phyloP scores from a whole-genome alignment of 768 basidiomycete species.

The Trametes punicea region DNA sequence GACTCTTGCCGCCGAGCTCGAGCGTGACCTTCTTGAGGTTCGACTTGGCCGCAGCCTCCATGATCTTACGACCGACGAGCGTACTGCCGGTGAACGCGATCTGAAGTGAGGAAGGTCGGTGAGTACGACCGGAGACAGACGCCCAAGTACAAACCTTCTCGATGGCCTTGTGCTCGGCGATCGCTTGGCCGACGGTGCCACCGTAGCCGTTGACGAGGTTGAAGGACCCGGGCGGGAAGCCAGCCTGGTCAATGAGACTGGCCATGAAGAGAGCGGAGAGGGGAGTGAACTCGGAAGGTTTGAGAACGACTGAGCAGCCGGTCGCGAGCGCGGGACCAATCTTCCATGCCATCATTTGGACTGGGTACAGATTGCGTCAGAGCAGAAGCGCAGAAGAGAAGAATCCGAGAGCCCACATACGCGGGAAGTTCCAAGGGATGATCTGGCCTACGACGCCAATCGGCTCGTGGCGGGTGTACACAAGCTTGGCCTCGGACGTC shows the following conservation, averaged over 20 bases:
- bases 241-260: conserved; percentile 51
- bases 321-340: conserved; percentile 61
- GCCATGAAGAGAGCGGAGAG: conserved; percentile 47
- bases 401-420: conserved; percentile 26
- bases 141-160: conserved; percentile 40
- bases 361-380: conserved; percentile 16
- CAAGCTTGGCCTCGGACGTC: conserved; percentile 44
- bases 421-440: conserved; percentile 67
- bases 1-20: conserved; percentile 73
- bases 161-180: conserved; percentile 52
- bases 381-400: background rate
- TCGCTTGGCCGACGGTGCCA: conserved; percentile 50
- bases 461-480: conserved; percentile 62
- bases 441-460: conserved; percentile 55
- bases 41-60: conserved; percentile 53
- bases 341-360: conserved; percentile 60
- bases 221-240: conserved; percentile 61
- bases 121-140: background rate
- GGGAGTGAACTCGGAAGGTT: conserved; percentile 66
- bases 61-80: conserved; percentile 57
- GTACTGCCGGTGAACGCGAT: conserved; percentile 75
- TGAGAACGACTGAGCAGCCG: conserved; percentile 59
- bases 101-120: conserved; percentile 5
- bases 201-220: conserved; percentile 60
- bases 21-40: conserved; percentile 72